Conservation (phyloP, 225 moss, liverwort and hornwort species). For the Physcomitrium patens region DNA sequence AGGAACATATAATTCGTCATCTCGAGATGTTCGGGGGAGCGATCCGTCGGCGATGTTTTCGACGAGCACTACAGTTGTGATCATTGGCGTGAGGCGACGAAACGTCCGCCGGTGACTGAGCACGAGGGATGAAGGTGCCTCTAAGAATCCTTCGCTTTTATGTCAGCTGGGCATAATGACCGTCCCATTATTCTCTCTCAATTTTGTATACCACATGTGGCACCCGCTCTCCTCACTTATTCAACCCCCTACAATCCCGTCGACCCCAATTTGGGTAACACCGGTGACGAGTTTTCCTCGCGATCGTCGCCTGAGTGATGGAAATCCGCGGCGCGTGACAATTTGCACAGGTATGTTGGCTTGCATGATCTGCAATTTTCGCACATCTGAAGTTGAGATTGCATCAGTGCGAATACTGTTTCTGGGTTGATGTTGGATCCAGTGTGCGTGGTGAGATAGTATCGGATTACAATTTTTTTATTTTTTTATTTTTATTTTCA, state of each 20-base stretch:
- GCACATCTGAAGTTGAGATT: background rate
- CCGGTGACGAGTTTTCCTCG: background rate
- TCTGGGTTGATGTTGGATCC: conserved; percentile 5
- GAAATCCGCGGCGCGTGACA: conserved; percentile 13
- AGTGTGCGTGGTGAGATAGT: background rate
- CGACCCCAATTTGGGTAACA: conserved; percentile 12
- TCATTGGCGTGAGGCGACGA: background rate
- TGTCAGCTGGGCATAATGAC: conserved; percentile 39
- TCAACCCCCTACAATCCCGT: background rate
- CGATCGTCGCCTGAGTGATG: background rate
- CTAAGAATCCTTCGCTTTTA: conserved; percentile 36
- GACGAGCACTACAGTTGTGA: background rate
- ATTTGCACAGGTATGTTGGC: conserved; percentile 15
- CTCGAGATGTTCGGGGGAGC: too few species aligned
- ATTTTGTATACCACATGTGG: conserved; percentile 4
- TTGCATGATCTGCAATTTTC: background rate
- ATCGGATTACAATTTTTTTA: background rate
- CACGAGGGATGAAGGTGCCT: conserved; percentile 32
- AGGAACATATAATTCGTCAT: too few species aligned
- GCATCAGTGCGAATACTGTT: background rate
- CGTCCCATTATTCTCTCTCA: background rate
- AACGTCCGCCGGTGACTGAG: conserved; percentile 14
- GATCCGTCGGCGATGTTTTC: background rate
- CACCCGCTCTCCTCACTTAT: background rate
- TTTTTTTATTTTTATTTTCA: too few species aligned